Evolutionary conservation across 2,329 filamentous ascomycete genomes (phyloP).

Genomic region (Phaeosphaeriaceae sp.): DNA sequence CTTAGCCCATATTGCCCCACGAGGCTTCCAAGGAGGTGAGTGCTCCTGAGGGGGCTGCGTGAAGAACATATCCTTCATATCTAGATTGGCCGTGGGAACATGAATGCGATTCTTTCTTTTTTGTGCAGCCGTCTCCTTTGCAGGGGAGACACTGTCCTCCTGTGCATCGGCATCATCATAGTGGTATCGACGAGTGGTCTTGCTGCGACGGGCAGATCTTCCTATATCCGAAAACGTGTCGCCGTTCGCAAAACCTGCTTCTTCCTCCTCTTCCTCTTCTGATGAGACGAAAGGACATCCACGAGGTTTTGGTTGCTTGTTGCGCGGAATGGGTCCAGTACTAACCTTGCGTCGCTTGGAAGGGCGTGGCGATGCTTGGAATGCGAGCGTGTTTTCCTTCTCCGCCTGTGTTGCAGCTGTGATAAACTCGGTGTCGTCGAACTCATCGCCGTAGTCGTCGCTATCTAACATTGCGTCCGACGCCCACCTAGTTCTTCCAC

Average conservation of each 20-base stretch:
- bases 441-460: conserved; percentile 68
- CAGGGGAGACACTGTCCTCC: conserved; percentile 22
- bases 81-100: conserved; percentile 48
- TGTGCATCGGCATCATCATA: conserved; percentile 13
- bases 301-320: conserved; percentile 18
- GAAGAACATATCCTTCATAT: conserved; percentile 50
- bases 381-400: conserved; percentile 37
- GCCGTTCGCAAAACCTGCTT: conserved; percentile 8
- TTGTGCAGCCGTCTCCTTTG: conserved; percentile 30
- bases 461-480: conserved; percentile 32
- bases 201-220: conserved; percentile 19
- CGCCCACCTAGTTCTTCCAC: conserved; percentile 13
- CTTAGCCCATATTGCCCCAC: conserved; percentile 58
- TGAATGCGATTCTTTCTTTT: conserved; percentile 54
- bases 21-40: conserved; percentile 52
- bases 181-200: conserved; percentile 15
- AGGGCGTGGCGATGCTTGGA: conserved; percentile 43
- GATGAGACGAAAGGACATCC: conserved; percentile 34
- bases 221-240: conserved; percentile 11
- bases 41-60: conserved; percentile 53
- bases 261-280: conserved; percentile 24
- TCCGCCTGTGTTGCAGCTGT: conserved; percentile 63
- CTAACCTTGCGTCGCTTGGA: conserved; percentile 45
- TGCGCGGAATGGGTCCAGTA: conserved; percentile 30
- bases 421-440: conserved; percentile 71